Conservation (phyloP, 768 basidiomycete genomes). For the Russula vinacea region DNA sequence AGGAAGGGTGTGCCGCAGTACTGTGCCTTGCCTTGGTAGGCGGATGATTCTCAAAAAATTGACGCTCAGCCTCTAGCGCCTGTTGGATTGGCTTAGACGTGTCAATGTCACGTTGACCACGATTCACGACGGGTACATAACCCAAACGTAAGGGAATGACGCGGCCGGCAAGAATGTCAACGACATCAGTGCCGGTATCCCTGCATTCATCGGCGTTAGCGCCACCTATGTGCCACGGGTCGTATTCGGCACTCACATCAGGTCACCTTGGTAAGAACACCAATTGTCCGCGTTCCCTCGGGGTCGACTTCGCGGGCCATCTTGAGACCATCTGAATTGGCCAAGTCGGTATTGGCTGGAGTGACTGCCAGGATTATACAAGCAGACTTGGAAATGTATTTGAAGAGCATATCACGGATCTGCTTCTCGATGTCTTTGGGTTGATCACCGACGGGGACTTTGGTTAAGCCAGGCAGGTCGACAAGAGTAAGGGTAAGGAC, state of each 20-base stretch:
- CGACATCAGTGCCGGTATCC: slow-evolving; percentile 97
- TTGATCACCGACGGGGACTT: slow-evolving; percentile 94
- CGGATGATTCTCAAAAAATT: slow-evolving; percentile 94
- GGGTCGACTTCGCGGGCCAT: slow-evolving; percentile 96
- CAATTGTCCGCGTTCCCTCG: slow-evolving; percentile 94
- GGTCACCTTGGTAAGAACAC: slow-evolving; percentile 95
- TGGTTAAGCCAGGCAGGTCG: slow-evolving; percentile 94
- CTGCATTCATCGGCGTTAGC: slow-evolving; percentile 43
- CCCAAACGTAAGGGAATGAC: slow-evolving; percentile 95
- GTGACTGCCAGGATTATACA: slow-evolving; percentile 98
- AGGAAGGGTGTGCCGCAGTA: slow-evolving; percentile 98
- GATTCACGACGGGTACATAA: slow-evolving; percentile 98
- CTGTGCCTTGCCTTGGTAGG: slow-evolving; percentile 90
- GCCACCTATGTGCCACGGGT: slow-evolving; percentile 10
- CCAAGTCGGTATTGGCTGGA: slow-evolving; percentile 93
- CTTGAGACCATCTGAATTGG: slow-evolving; percentile 97
- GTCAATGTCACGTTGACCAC: slow-evolving; percentile 97
- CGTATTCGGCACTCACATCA: slow-evolving; percentile 64
- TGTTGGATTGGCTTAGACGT: slow-evolving; percentile 74
- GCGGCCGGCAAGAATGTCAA: slow-evolving; percentile 96
- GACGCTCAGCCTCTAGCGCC: slow-evolving; percentile 85
- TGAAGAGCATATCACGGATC: slow-evolving; percentile 93
- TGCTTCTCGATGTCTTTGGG: slow-evolving; percentile 97
- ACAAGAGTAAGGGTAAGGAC: slow-evolving; percentile 96
- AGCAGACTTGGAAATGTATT: slow-evolving; percentile 91